Evolutionary conservation across 2,329 filamentous ascomycete species (phyloP).

Genomic region (Incumbomyces lentus): DNA sequence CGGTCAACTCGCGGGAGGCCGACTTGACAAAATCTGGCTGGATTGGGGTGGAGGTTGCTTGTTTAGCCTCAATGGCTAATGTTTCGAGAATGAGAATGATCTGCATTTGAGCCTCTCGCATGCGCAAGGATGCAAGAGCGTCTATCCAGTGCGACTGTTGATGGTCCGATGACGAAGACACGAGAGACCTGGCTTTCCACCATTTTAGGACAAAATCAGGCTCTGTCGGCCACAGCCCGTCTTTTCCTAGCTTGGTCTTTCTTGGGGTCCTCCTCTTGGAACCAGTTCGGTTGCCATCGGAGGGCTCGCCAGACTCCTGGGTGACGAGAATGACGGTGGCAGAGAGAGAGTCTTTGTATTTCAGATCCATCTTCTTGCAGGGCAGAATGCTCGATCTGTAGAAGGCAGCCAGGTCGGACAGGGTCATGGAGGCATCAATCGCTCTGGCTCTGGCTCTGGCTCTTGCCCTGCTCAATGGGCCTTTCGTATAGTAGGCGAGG

Average conservation of each 20-base stretch:
- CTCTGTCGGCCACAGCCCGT: conserved; percentile 38
- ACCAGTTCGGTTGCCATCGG: conserved; percentile 22
- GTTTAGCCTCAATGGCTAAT: conserved; percentile 31
- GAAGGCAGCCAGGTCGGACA: conserved; percentile 26
- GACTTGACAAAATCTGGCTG: conserved; percentile 9
- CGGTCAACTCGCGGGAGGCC: conserved; percentile 30
- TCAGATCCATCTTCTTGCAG: conserved; percentile 38
- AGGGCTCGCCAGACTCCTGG: conserved; percentile 25
- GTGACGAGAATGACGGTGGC: conserved; percentile 25
- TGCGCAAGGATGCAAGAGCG: conserved; percentile 33
- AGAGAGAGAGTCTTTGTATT: conserved; percentile 36
- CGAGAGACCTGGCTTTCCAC: conserved; percentile 56
- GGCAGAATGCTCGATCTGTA: conserved; percentile 34
- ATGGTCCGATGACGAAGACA: conserved; percentile 2
- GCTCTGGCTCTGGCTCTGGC: conserved; percentile 29
- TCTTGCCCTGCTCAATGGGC: conserved; percentile 37
- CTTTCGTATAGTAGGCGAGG: conserved; percentile 43
- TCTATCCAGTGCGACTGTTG: conserved; percentile 29
- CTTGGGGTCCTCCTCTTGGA: conserved; percentile 23
- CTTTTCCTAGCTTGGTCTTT: conserved; percentile 36
- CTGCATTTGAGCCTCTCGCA: conserved; percentile 40
- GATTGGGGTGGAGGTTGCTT: background rate
- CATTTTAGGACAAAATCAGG: conserved; percentile 33
- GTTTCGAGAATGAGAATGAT: conserved; percentile 40
- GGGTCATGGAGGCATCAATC: conserved; percentile 19